Conservation (phyloP, 805 yeast species). For the Myxozyma lipomycoides region DNA sequence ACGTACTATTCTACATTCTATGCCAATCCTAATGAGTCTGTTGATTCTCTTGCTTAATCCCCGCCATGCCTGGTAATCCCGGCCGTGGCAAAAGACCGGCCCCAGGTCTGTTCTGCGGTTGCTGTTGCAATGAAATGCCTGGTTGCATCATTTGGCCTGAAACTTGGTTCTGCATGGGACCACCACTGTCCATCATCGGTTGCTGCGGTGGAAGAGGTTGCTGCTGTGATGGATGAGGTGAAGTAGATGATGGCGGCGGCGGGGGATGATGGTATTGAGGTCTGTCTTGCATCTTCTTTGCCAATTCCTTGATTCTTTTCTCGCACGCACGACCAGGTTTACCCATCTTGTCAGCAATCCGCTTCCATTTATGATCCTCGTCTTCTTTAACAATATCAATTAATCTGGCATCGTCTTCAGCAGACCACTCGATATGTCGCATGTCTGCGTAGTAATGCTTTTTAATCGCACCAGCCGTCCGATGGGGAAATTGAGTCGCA, state of each 20-base stretch:
- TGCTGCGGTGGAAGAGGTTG: background rate
- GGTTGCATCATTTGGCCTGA: too few relatives aligned
- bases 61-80: too few relatives aligned
- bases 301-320: slow-evolving; percentile 28
- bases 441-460: slow-evolving; percentile 36
- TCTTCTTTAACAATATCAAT: slow-evolving; percentile 29
- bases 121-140: too few relatives aligned
- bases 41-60: too few relatives aligned
- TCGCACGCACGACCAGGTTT: slow-evolving; percentile 33
- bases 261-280: background rate
- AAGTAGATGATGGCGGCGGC: background rate
- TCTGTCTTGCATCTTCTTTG: slow-evolving; percentile 4
- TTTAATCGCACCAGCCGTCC: slow-evolving; percentile 35
- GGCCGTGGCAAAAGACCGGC: too few relatives aligned
- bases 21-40: too few relatives aligned
- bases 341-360: slow-evolving; percentile 31
- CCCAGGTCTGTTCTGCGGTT: too few relatives aligned
- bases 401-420: slow-evolving; percentile 31
- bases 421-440: slow-evolving; percentile 31
- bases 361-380: slow-evolving; percentile 31
- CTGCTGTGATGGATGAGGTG: too few relatives aligned
- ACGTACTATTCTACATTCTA: too few relatives aligned
- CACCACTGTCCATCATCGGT: too few relatives aligned
- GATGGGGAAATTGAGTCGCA: slow-evolving; percentile 32
- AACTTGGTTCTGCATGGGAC: too few relatives aligned